phyloP scores from a whole-genome alignment of 2,329 filamentous ascomycete species.

The Sphaerulina populicola region DNA sequence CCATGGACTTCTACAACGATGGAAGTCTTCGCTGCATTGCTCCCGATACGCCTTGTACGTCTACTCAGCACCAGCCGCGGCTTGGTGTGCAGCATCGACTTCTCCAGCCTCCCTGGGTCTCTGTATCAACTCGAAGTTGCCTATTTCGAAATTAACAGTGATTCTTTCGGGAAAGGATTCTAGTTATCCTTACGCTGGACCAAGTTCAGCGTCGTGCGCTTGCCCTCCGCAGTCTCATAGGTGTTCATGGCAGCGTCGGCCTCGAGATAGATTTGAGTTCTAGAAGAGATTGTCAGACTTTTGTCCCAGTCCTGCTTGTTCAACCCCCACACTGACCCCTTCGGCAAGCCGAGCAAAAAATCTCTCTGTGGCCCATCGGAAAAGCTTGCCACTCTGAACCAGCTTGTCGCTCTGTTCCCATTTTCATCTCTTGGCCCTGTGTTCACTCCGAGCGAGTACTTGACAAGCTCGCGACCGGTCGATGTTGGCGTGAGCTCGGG shows the following conservation, averaged over 20 bases:
- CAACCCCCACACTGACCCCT: conserved; percentile 57
- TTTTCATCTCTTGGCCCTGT: conserved; percentile 57
- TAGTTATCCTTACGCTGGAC: conserved; percentile 62
- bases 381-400: conserved; percentile 76
- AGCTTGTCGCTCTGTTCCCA: conserved; percentile 64
- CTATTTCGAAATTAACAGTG: conserved; percentile 28
- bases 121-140: conserved; percentile 43
- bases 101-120: conserved; percentile 24
- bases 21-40: not conserved
- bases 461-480: conserved; percentile 64
- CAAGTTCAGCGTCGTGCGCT: conserved; percentile 56
- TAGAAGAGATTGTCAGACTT: conserved; percentile 34
- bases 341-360: conserved; percentile 62
- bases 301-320: not conserved
- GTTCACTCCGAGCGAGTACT: conserved; percentile 66
- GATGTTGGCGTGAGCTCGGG: conserved; percentile 67
- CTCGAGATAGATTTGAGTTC: conserved; percentile 72
- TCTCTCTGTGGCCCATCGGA: conserved; percentile 62
- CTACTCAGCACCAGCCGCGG: conserved; percentile 8
- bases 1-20: not conserved
- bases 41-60: not conserved
- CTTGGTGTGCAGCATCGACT: conserved; percentile 10
- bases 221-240: conserved; percentile 62
- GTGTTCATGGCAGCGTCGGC: conserved; percentile 64
- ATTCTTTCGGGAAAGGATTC: not conserved